Evolutionary conservation across 495 filamentous ascomycete species (phyloP), one percentile per base, ranked within the genome.

Genomic region (Astrocystis sublimbata): DNA sequence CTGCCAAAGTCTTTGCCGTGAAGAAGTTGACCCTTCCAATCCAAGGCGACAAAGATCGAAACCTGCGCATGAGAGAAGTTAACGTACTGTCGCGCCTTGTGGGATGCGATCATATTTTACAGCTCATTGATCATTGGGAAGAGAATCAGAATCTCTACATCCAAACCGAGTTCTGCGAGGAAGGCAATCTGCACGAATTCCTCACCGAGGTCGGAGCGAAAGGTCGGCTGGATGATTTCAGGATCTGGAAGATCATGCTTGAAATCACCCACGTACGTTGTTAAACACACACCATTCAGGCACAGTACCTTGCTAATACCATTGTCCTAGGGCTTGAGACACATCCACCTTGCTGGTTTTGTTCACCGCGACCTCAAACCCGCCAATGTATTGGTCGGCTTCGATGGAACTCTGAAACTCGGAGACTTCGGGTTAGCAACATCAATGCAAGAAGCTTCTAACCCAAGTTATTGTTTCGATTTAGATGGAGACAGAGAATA

Each of bases 331-430:
- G 94, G 96, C 19, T 70, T 98, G 60, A 87, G 89, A 73, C 88
- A 92, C 36, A 92, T 98, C 58, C 94, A 98, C 72, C 84, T 90
- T 59, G 85, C 84, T 41, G 92, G 90, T 3, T 93, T 91, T 69
- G 92, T 97, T 56, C 94, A 98, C 72, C 85, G 98, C 17, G 94
- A 98, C 69, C 75, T 98, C 28, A 98, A 98, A 72, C 94, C 94
- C 12, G 93, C 93, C 31, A 98, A 98, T 65, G 83, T 98, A 60
- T 79, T 98, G 65, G 89, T 98, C 58, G 89, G 89, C 8, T 93
- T 90, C 71, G 92, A 97, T 72, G 96, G 94, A 26, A 85, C 88
- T 21, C 77, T 98, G 41, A 98, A 98, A 75, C 96, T 98, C 68
- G 93, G 86, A 45, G 94, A 98, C 76, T 98, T 98, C 73, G 94